Evolutionary conservation across 164 flowering plant species (phyloP).

Genomic region (Brasenia schreberi): DNA sequence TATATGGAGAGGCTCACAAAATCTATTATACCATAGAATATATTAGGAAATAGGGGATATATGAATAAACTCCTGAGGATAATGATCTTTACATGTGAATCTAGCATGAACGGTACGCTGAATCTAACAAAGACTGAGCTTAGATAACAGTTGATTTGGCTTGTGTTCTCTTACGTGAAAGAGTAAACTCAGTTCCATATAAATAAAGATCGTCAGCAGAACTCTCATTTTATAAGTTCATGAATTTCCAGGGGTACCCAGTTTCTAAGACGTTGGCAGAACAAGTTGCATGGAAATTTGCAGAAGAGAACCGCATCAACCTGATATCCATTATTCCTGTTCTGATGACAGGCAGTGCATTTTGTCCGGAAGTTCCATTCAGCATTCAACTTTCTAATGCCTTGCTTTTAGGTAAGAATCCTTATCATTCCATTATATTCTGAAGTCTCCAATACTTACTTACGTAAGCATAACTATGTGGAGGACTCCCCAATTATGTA

Average conservation of each 20-base stretch:
- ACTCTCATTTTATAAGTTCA: background rate
- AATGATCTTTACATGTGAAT: too few relatives aligned
- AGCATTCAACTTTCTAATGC: conserved; percentile 16
- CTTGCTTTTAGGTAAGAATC: conserved; percentile 2
- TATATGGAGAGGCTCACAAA: too few relatives aligned
- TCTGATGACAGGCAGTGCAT: conserved; percentile 46
- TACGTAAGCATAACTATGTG: too few relatives aligned
- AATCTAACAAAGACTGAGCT: too few relatives aligned
- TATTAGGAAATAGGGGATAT: background rate
- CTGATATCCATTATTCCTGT: conserved; percentile 52
- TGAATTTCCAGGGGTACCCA: conserved; percentile 45
- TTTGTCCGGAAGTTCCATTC: conserved; percentile 38
- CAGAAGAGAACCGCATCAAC: conserved; percentile 54
- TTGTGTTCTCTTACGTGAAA: background rate
- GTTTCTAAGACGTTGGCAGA: conserved; percentile 6
- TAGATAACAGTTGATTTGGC: background rate
- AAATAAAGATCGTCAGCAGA: background rate
- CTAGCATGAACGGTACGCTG: too few relatives aligned
- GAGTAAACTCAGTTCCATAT: background rate
- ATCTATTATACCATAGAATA: background rate
- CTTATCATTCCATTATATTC: too few relatives aligned
- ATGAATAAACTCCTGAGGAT: background rate
- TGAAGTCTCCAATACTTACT: too few relatives aligned
- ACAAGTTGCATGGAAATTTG: conserved; percentile 27
- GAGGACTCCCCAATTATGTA: too few relatives aligned